These are phyloP conservation scores for Xylariaceae sp. DNA, from an alignment of 2,329 filamentous ascomycete genomes.

Conservation along the genomic window DNA sequence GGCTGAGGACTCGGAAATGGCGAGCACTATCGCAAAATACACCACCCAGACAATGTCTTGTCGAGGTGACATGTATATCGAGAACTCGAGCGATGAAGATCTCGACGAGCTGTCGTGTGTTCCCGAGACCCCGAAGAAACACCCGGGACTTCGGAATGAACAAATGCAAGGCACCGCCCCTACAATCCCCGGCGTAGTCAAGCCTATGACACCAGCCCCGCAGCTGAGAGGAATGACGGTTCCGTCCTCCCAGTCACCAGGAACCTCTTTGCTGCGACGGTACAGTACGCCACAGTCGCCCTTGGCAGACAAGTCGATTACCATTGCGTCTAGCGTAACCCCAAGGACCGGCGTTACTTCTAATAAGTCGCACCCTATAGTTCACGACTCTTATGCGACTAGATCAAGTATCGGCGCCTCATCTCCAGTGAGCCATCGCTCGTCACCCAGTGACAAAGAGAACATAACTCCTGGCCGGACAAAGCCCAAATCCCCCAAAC, in stretches of 20 bases:
- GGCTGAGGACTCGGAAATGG: slow-evolving; percentile 5
- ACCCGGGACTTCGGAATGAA: slow-evolving; percentile 5
- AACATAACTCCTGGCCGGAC: slow-evolving; percentile 33
- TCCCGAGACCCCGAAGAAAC: slow-evolving; percentile 28
- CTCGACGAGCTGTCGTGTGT: slow-evolving; percentile 16
- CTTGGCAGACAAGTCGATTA: slow-evolving; percentile 26
- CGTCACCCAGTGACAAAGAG: slow-evolving; percentile 31
- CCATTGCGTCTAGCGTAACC: slow-evolving; percentile 19
- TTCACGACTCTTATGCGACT: slow-evolving; percentile 26
- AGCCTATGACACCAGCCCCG: slow-evolving; percentile 28
- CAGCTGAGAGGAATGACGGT: slow-evolving; percentile 25
- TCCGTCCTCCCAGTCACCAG: slow-evolving; percentile 29
- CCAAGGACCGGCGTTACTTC: slow-evolving; percentile 26
- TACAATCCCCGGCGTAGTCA: slow-evolving; percentile 20
- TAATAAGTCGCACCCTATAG: slow-evolving; percentile 29
- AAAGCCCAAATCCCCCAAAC: slow-evolving; percentile 31
- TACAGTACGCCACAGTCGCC: slow-evolving; percentile 27
- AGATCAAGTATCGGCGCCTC: slow-evolving; percentile 23
- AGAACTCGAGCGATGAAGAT: slow-evolving; percentile 28
- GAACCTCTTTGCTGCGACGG: slow-evolving; percentile 26
- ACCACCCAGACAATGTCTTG: background rate
- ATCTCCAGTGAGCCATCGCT: slow-evolving; percentile 28
- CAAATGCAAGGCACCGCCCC: slow-evolving; percentile 9
- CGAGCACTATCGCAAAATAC: slow-evolving; percentile 29
- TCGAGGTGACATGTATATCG: slow-evolving; percentile 23